These are phyloP conservation scores for Penicillium hesseltinei DNA, from an alignment of 2,329 filamentous ascomycete genomes.

Conservation along the genomic window DNA sequence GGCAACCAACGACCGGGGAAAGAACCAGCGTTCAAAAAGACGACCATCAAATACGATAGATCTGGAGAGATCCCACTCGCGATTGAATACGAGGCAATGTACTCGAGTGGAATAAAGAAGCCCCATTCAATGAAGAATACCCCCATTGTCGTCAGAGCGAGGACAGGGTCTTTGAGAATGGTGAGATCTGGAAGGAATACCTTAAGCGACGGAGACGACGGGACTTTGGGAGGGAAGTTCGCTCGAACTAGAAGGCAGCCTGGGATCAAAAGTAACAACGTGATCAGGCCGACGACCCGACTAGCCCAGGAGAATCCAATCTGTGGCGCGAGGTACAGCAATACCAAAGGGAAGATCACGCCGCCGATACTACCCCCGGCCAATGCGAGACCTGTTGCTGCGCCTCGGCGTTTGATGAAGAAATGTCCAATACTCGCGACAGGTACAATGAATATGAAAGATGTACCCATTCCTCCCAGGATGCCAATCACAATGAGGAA, in stretches of 20 bases:
- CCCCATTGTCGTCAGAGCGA: slow-evolving; percentile 27
- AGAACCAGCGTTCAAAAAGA: slow-evolving; percentile 33
- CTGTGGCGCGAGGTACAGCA: slow-evolving; percentile 12
- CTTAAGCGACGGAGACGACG: slow-evolving; percentile 15
- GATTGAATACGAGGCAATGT: slow-evolving; percentile 35
- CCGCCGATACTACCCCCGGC: slow-evolving; percentile 19
- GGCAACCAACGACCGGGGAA: slow-evolving; percentile 35
- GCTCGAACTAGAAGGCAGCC: slow-evolving; percentile 15
- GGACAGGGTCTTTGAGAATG: slow-evolving; percentile 14
- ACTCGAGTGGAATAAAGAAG: slow-evolving; percentile 38
- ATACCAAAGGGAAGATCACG: slow-evolving; percentile 21
- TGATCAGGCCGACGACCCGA: slow-evolving; percentile 17
- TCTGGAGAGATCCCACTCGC: slow-evolving; percentile 23
- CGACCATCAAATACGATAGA: slow-evolving; percentile 32
- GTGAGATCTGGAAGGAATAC: slow-evolving; percentile 16
- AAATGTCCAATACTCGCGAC: slow-evolving; percentile 19
- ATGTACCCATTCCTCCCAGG: slow-evolving; percentile 15
- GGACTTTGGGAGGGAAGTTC: slow-evolving; percentile 9
- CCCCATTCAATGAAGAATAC: slow-evolving; percentile 39
- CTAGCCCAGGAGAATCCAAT: slow-evolving; percentile 22
- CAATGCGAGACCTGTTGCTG: slow-evolving; percentile 17
- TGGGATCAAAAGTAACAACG: slow-evolving; percentile 13
- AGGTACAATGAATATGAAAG: slow-evolving; percentile 20
- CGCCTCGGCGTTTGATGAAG: slow-evolving; percentile 16
- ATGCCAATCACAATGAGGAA: slow-evolving; percentile 18